Evolutionary conservation across 2,329 filamentous ascomycete genomes (phyloP).

Genomic region (Pseudogymnoascus sp.): DNA sequence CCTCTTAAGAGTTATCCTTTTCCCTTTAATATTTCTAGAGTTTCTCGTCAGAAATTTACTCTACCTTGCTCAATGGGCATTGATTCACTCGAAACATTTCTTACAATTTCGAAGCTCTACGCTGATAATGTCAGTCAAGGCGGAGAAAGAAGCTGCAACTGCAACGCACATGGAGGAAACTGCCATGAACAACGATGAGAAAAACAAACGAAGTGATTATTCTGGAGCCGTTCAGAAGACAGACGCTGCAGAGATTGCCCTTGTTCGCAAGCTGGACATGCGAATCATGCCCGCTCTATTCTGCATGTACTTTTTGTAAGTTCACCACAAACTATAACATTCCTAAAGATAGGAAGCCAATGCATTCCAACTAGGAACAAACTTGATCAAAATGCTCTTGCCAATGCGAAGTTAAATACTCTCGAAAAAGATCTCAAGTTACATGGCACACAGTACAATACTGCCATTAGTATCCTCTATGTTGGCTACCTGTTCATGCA

Average conservation of each 20-base stretch:
- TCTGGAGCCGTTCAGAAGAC: conserved; percentile 30
- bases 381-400: conserved; percentile 29
- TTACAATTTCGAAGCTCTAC: neutral
- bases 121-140: neutral
- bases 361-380: conserved; percentile 22
- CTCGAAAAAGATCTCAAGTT: conserved; percentile 32
- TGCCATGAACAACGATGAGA: neutral
- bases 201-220: conserved; percentile 21
- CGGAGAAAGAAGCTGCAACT: neutral
- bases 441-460: conserved; percentile 29
- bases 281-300: conserved; percentile 25
- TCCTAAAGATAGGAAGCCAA: conserved; percentile 14
- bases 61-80: neutral
- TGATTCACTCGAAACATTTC: neutral
- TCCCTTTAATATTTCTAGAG: neutral
- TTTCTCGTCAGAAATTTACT: neutral
- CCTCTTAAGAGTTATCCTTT: neutral
- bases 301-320: conserved; percentile 11
- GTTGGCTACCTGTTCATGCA: conserved; percentile 27
- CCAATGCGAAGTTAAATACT: conserved; percentile 26
- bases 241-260: conserved; percentile 30
- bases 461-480: conserved; percentile 26
- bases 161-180: neutral
- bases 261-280: conserved; percentile 32
- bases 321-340: neutral